Conservation (phyloP, 495 filamentous ascomycete species). For the Podospora anserina region DNA sequence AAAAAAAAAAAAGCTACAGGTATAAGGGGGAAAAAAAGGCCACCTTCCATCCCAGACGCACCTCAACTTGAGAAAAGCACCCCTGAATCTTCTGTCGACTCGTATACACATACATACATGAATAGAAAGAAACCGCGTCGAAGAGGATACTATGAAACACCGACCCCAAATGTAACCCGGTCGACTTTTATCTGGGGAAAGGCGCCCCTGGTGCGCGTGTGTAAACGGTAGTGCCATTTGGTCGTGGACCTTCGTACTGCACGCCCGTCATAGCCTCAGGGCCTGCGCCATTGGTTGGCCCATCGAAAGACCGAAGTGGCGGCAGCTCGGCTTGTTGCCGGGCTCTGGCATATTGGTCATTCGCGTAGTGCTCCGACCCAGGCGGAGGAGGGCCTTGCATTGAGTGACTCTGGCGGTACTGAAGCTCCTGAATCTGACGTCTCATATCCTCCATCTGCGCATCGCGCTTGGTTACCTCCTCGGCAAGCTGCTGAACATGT, state of each 20-base stretch:
- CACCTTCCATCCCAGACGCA: not conserved
- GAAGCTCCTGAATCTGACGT: conserved; percentile 46
- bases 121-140: not conserved
- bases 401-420: conserved; percentile 26
- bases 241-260: conserved; percentile 47
- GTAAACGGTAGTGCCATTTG: conserved; percentile 5
- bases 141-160: not conserved
- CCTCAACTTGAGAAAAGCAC: not conserved
- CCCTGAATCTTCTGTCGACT: not conserved
- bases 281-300: conserved; percentile 15
- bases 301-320: conserved; percentile 43
- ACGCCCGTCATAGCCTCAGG: conserved; percentile 54
- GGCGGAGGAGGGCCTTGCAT: conserved; percentile 20
- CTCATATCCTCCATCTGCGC: conserved; percentile 47
- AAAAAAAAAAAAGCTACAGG: not conserved
- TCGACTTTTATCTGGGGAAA: not conserved
- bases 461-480: conserved; percentile 29
- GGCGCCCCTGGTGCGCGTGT: not conserved
- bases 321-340: conserved; percentile 44
- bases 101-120: not conserved
- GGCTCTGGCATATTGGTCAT: conserved; percentile 32
- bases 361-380: conserved; percentile 29
- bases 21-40: not conserved
- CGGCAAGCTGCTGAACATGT: conserved; percentile 18
- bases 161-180: not conserved